Evolutionary conservation across 176 grass and related monocot species (phyloP).

Genomic region (Triticum timopheevii): DNA sequence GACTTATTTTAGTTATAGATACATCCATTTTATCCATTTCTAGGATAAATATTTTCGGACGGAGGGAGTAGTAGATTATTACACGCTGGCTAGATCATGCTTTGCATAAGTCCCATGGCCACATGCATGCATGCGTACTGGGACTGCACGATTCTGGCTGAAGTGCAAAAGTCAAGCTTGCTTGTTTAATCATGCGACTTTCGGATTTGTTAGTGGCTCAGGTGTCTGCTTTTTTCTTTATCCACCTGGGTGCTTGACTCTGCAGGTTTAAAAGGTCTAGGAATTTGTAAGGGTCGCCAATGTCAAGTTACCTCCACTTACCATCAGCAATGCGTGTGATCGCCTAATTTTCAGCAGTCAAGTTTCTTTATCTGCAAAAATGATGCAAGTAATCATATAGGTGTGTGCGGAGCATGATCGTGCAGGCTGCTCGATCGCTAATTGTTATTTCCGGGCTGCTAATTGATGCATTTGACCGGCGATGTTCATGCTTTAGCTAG

Average conservation of each 20-base stretch:
- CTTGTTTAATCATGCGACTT: slow-evolving; percentile 34
- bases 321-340: too few relatives aligned
- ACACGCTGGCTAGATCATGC: neutral
- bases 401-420: too few relatives aligned
- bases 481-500: neutral
- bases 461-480: neutral
- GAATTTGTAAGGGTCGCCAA: too few relatives aligned
- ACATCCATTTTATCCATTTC: too few relatives aligned
- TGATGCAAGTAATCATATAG: too few relatives aligned
- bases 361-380: neutral
- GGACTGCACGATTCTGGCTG: neutral
- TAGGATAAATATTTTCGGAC: too few relatives aligned
- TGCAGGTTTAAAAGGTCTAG: neutral
- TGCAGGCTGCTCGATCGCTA: too few relatives aligned
- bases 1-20: too few relatives aligned
- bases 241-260: neutral
- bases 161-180: slow-evolving; percentile 1
- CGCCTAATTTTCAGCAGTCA: neutral
- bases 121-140: neutral
- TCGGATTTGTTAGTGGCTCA: slow-evolving; percentile 25
- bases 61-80: neutral
- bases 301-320: neutral
- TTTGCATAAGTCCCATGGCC: neutral
- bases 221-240: neutral
- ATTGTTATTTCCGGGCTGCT: too few relatives aligned